Evolutionary conservation across 2,329 filamentous ascomycete genomes (phyloP).

Genomic region (Phialocephala sp.): DNA sequence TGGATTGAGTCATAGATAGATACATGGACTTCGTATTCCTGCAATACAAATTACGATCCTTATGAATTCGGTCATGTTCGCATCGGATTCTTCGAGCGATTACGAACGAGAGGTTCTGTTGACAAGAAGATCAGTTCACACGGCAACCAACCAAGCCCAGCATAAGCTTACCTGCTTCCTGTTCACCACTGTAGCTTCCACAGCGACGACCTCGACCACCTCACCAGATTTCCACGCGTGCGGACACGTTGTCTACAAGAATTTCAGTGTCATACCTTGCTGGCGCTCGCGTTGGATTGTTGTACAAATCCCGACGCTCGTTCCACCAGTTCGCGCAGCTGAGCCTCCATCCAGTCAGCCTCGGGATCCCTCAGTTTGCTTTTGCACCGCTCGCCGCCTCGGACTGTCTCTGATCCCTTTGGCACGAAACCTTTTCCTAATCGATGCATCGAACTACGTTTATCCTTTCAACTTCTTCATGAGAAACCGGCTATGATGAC

Average conservation of each 20-base stretch:
- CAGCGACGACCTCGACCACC: no score
- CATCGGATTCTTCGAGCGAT: neutral
- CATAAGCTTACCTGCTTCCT: no score
- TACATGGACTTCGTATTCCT: neutral
- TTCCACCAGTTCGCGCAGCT: conserved; percentile 15
- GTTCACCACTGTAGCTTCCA: no score
- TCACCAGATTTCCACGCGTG: neutral
- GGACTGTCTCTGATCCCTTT: neutral
- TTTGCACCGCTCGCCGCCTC: conserved; percentile 11
- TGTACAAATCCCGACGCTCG: neutral
- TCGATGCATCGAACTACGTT: conserved; percentile 5
- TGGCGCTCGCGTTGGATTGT: neutral
- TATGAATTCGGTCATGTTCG: neutral
- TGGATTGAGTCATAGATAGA: conserved; percentile 12
- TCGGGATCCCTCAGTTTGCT: conserved; percentile 17
- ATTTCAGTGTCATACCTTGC: conserved; percentile 15
- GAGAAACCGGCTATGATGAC: conserved; percentile 28
- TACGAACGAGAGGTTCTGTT: no score
- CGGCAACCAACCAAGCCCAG: no score
- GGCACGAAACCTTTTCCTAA: neutral
- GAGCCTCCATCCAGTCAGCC: conserved; percentile 28
- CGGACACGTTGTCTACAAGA: neutral
- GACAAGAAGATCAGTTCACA: no score
- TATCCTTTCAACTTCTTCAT: neutral
- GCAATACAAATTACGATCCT: neutral